Evolutionary conservation across 2,329 filamentous ascomycete species (phyloP).

Genomic region (Metarhizium humberi): DNA sequence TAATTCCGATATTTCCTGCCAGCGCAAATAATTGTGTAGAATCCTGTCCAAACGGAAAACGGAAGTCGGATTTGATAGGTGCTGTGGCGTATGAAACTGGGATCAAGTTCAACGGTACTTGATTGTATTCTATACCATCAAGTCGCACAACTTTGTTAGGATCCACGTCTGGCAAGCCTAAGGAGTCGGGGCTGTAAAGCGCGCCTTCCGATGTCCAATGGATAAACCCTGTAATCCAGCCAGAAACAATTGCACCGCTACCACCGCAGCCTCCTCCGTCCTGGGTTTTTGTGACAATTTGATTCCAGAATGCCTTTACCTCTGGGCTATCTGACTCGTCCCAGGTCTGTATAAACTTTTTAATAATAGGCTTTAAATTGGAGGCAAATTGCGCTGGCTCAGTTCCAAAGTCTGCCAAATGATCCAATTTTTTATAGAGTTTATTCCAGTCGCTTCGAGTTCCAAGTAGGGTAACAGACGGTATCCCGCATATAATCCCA

Average conservation of each 20-base stretch:
- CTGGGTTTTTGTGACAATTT: conserved; percentile 24
- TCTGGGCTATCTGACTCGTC: conserved; percentile 24
- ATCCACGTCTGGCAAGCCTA: too few relatives aligned
- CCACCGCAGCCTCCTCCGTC: conserved; percentile 12
- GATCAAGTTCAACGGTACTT: conserved; percentile 15
- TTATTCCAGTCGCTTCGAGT: conserved; percentile 27
- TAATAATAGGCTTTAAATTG: conserved; percentile 34
- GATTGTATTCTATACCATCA: conserved; percentile 21
- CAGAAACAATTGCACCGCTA: conserved; percentile 28
- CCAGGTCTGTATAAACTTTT: conserved; percentile 34
- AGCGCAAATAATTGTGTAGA: conserved; percentile 24
- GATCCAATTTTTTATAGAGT: conserved; percentile 32
- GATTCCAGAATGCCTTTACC: conserved; percentile 31
- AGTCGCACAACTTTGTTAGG: conserved; percentile 11
- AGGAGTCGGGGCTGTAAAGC: background rate
- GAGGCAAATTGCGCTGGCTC: conserved; percentile 29
- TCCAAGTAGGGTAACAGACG: conserved; percentile 31
- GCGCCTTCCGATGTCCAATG: conserved; percentile 31
- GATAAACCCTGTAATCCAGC: conserved; percentile 40
- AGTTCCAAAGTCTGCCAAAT: conserved; percentile 31
- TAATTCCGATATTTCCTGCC: conserved; percentile 28
- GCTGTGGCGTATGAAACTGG: conserved; percentile 30
- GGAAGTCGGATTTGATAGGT: conserved; percentile 17
- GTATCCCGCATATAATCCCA: conserved; percentile 31
- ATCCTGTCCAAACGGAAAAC: conserved; percentile 10